Evolutionary conservation across 2,329 filamentous ascomycete species (phyloP), one percentile per base, ranked within the genome.

Genomic region (Teratosphaeria destructans): DNA sequence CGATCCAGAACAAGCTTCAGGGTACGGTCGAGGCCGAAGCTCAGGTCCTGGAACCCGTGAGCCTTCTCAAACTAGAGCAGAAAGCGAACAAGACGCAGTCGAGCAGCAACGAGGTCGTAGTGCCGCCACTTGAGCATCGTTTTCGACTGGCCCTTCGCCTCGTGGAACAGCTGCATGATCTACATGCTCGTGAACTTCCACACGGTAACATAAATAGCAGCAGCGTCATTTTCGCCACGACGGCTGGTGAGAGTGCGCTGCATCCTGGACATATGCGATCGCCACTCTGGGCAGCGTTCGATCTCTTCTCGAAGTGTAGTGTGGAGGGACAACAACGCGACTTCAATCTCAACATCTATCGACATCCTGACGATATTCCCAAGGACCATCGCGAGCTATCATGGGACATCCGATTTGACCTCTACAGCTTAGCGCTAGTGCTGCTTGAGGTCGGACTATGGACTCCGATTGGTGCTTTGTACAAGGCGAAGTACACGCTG

Each of bases 361-460:
- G 83, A n/a, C 87, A 91, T 68, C 85, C 86, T 0, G 77, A 87
- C 12, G 78, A 71, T 35, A 56, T 67, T 16, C 63, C 67, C 26
- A 63, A 62, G 27, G 59, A 60, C 3, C 79, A 78, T 0, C 69
- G 76, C 63, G 73, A 74, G 5, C 76, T 80, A 1, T 82, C 85
- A 58, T 81, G 78, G 74, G 66, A 71, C 56, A 59, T 71, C 54
- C 67, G 68, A 32, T 80, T 77, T 35, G 89, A 92, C 62, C 75
- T 92, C 2, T 90, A 90, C 70, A 85, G 87, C 6, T 77, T 93
- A 1, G 87, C 87, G 19, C 82, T 90, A 75, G 75, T 90, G 3
- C 78, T 93, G 0, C 77, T 91, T 2, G 89, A 89, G 6, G 84
- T 92, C 57, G 89, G 89, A 6, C 74, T 92, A 8, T 93, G 89